Evolutionary conservation across 306 rosid species (phyloP).

Genomic region (Argentina anserina): DNA sequence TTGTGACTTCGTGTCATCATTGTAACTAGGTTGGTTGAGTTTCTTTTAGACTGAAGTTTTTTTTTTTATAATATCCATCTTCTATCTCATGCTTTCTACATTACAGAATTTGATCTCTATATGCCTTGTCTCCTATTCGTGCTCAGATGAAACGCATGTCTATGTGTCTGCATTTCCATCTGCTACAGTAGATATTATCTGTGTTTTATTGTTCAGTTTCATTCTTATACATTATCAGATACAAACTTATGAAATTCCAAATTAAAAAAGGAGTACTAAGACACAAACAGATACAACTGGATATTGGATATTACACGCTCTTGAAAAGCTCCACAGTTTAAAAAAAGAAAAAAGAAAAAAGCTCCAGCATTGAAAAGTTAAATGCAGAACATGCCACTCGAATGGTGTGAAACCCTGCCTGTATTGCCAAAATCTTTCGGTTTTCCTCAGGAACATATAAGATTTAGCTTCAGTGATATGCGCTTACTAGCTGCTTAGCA

Average conservation of each 20-base stretch:
- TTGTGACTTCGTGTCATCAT: background rate
- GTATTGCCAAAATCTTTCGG: slow-evolving; percentile 11
- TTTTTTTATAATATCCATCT: slow-evolving; percentile 2
- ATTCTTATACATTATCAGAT: background rate
- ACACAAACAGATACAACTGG: background rate
- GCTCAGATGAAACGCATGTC: background rate
- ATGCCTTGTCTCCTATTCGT: background rate
- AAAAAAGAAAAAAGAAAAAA: too few species aligned
- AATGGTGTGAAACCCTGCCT: slow-evolving; percentile 23
- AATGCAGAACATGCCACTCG: slow-evolving; percentile 16
- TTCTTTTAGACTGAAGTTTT: background rate
- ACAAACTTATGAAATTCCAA: background rate
- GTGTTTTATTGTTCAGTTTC: background rate
- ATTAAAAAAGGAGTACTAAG: background rate
- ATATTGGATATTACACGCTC: background rate
- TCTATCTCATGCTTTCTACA: background rate
- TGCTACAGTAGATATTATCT: background rate
- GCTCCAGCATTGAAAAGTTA: slow-evolving; percentile 21
- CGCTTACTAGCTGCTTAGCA: slow-evolving; percentile 20
- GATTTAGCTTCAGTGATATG: slow-evolving; percentile 19
- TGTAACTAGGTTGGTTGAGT: background rate
- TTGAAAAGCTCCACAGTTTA: slow-evolving; percentile 22
- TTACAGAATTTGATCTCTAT: background rate
- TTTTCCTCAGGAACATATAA: slow-evolving; percentile 25
- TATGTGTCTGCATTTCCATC: slow-evolving; percentile 2